Conservation (phyloP, 2,329 filamentous ascomycete genomes). For the Chlorencoelia australis region DNA sequence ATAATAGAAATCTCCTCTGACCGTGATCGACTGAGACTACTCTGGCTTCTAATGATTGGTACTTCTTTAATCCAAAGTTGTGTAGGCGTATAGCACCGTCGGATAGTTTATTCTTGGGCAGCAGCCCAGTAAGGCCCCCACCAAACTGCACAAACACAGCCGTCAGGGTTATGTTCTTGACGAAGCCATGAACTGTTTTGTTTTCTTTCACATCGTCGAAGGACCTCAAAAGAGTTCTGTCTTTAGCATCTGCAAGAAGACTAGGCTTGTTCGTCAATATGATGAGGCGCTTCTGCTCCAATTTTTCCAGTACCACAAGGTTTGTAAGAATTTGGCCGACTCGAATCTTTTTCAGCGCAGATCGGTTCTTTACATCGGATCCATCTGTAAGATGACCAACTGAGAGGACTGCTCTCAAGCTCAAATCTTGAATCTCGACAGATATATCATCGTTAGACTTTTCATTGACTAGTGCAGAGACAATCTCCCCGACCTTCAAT, state of each 20-base stretch:
- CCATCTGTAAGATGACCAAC: conserved; percentile 78
- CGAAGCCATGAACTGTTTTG: conserved; percentile 62
- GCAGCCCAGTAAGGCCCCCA: conserved; percentile 62
- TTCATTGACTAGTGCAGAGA: conserved; percentile 71
- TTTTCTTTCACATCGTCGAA: conserved; percentile 66
- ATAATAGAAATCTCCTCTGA: conserved; percentile 58
- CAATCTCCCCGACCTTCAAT: conserved; percentile 62
- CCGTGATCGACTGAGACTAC: conserved; percentile 64
- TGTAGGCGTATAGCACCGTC: conserved; percentile 57
- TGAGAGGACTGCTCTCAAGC: conserved; percentile 68
- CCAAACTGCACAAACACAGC: conserved; percentile 86
- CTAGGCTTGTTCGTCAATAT: conserved; percentile 75
- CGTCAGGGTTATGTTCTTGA: conserved; percentile 72
- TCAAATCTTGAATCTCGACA: conserved; percentile 63
- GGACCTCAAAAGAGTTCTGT: conserved; percentile 58
- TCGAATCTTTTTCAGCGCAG: conserved; percentile 68
- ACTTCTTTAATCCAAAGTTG: conserved; percentile 69
- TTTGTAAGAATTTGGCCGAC: conserved; percentile 76
- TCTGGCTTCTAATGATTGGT: conserved; percentile 64
- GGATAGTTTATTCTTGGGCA: conserved; percentile 70
- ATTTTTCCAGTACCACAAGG: conserved; percentile 79
- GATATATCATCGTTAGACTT: conserved; percentile 69
- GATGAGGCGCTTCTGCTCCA: conserved; percentile 65
- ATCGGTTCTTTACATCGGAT: conserved; percentile 65
- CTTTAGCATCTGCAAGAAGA: conserved; percentile 64